phyloP scores from a whole-genome alignment of 2,329 filamentous ascomycete genomes.

The Tolypocladium album region DNA sequence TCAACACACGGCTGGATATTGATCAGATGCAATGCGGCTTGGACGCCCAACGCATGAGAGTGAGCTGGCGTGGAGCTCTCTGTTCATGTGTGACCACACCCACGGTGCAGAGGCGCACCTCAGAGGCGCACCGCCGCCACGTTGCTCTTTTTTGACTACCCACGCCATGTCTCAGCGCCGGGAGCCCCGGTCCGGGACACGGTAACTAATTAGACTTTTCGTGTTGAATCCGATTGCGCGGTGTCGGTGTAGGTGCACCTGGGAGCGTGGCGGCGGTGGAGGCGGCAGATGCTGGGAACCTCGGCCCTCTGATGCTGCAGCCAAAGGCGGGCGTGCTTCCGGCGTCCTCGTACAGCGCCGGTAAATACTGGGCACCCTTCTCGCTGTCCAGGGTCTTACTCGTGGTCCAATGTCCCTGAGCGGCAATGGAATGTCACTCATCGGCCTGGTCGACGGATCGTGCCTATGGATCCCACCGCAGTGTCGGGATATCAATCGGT shows the following conservation, averaged over 20 bases:
- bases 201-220: background rate
- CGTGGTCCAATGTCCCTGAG: background rate
- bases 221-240: background rate
- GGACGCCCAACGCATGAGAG: background rate
- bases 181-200: background rate
- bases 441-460: background rate
- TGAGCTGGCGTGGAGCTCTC: too few species aligned
- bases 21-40: background rate
- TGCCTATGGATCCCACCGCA: background rate
- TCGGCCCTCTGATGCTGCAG: background rate
- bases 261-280: too few species aligned
- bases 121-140: background rate
- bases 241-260: background rate
- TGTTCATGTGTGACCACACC: background rate
- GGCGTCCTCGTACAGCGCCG: background rate
- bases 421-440: background rate
- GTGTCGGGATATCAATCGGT: too few species aligned
- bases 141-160: background rate
- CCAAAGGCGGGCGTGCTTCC: background rate
- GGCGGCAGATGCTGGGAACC: background rate
- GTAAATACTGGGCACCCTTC: background rate
- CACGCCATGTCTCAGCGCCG: background rate
- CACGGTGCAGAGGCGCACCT: too few species aligned
- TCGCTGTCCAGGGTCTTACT: background rate
- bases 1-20: background rate